These are phyloP conservation scores for Euptelea pleiosperma DNA, from an alignment of 164 flowering plant species.

Conservation along the genomic window DNA sequence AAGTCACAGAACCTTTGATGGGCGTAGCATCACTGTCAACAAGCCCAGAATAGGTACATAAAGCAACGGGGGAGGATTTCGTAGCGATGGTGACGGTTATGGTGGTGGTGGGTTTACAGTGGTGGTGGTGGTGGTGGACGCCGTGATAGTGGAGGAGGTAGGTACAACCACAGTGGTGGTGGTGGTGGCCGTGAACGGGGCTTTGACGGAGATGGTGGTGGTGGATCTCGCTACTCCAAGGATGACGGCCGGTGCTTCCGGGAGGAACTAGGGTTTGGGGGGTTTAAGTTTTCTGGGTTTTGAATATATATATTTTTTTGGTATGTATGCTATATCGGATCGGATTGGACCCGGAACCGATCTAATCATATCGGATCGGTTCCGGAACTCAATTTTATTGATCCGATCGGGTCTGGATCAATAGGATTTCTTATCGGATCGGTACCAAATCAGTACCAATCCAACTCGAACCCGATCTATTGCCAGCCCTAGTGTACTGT, in stretches of 20 bases:
- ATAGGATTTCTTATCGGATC: no score
- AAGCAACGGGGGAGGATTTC: slow-evolving; percentile 11
- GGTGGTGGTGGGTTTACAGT: neutral
- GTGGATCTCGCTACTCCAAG: slow-evolving; percentile 10
- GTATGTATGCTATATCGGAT: no score
- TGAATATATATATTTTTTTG: no score
- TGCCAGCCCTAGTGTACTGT: no score
- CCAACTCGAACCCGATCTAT: no score
- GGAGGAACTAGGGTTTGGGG: slow-evolving; percentile 9
- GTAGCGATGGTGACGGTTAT: neutral
- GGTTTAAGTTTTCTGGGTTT: neutral
- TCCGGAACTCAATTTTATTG: no score
- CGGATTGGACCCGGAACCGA: no score
- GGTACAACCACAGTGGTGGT: neutral
- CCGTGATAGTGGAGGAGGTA: slow-evolving; percentile 5
- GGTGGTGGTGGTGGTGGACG: slow-evolving; percentile 16
- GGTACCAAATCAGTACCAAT: no score
- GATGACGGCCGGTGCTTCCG: slow-evolving; percentile 12
- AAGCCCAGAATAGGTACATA: slow-evolving; percentile 19
- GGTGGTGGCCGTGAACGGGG: slow-evolving; percentile 8
- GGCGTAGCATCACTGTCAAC: slow-evolving; percentile 22
- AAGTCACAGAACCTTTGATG: slow-evolving; percentile 20
- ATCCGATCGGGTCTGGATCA: no score
- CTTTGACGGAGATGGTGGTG: slow-evolving; percentile 3
- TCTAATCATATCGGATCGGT: no score